Evolutionary conservation across 1,284 basidiomycete genomes (phyloP).

Genomic region (Malassezia vespertilionis): DNA sequence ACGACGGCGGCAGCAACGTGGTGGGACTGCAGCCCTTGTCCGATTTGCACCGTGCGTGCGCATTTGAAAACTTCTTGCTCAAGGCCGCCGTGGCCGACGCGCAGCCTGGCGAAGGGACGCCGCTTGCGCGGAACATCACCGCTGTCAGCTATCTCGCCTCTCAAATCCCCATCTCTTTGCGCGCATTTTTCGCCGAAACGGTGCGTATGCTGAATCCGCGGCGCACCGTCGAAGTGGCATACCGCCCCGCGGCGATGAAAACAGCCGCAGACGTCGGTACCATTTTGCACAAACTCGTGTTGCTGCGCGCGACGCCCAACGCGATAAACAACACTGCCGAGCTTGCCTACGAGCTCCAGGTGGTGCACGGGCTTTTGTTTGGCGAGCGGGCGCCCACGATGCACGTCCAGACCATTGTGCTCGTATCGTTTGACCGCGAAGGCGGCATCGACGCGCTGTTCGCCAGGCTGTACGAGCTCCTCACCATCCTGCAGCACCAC

Average conservation of each 20-base stretch:
- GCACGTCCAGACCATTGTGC: conserved; percentile 69
- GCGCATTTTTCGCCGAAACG: conserved; percentile 79
- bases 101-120: conserved; percentile 11
- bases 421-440: conserved; percentile 62
- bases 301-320: conserved; percentile 55
- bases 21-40: conserved; percentile 56
- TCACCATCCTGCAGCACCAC: background rate
- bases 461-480: conserved; percentile 31
- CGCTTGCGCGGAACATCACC: conserved; percentile 19
- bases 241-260: conserved; percentile 65
- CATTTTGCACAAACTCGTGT: conserved; percentile 64
- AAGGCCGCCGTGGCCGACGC: conserved; percentile 49
- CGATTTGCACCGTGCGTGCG: conserved; percentile 65
- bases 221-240: conserved; percentile 62
- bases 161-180: conserved; percentile 65
- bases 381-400: conserved; percentile 57
- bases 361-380: conserved; percentile 63
- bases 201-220: conserved; percentile 72
- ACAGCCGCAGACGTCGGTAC: conserved; percentile 62
- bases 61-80: conserved; percentile 75
- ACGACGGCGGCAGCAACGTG: conserved; percentile 51
- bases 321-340: conserved; percentile 45
- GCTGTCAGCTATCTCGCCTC: conserved; percentile 65
- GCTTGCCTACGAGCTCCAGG: conserved; percentile 62
- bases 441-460: conserved; percentile 66